Conservation (phyloP, 2,329 filamentous ascomycete species). For the Aspergillus costaricaensis region DNA sequence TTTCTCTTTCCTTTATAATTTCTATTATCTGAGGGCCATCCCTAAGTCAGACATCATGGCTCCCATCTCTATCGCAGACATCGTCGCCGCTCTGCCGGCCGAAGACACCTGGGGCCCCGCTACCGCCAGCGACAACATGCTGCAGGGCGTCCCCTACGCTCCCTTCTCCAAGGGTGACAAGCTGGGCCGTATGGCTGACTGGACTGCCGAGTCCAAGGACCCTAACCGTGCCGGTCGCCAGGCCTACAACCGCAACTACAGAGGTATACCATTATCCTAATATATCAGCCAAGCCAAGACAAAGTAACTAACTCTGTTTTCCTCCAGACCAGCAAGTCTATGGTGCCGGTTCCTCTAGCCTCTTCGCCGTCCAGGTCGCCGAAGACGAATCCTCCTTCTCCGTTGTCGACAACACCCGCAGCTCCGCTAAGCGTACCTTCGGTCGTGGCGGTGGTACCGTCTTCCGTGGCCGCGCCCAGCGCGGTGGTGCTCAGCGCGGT, state of each 20-base stretch:
- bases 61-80: constrained; percentile 60
- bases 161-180: constrained; percentile 99
- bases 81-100: constrained; percentile 71
- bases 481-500: constrained; percentile 75
- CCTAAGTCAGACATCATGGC: constrained; percentile 43
- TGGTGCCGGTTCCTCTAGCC: constrained; percentile 79
- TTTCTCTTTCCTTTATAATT: not conserved
- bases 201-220: constrained; percentile 86
- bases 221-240: constrained; percentile 71
- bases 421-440: constrained; percentile 80
- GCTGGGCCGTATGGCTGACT: constrained; percentile 98
- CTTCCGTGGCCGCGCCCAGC: constrained; percentile 75
- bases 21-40: not conserved
- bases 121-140: constrained; percentile 78
- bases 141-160: constrained; percentile 94
- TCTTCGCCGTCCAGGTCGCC: constrained; percentile 86
- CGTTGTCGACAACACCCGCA: constrained; percentile 91
- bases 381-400: constrained; percentile 98
- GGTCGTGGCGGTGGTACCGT: constrained; percentile 84
- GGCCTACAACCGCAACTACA: constrained; percentile 90
- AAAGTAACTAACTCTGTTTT: not conserved
- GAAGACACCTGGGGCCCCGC: constrained; percentile 86
- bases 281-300: constrained; percentile 2
- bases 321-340: constrained; percentile 91
- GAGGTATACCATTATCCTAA: constrained; percentile 60